A percentile compares a stretch with the other conserved stretches of the same genome.
Evolutionary conservation across 2,329 filamentous ascomycete genomes (phyloP).

Genomic region (Curvularia spicifera): DNA sequence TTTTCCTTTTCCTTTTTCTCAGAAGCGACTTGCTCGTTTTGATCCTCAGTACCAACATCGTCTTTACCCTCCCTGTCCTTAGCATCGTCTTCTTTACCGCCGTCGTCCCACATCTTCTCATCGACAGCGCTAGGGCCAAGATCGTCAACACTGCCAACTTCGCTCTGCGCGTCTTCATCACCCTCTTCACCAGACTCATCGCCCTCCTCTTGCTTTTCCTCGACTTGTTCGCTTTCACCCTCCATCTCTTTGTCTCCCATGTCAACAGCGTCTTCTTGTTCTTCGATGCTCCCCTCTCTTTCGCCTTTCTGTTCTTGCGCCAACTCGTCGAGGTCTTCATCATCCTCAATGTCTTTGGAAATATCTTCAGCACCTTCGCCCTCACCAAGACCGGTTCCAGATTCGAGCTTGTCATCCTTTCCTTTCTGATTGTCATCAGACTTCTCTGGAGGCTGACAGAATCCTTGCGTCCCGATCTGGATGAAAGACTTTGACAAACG

Average conservation of each 20-base stretch:
- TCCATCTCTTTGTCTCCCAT: slow-evolving; percentile 93
- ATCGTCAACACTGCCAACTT: slow-evolving; percentile 89
- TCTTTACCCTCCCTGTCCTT: slow-evolving; percentile 79
- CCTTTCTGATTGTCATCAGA: slow-evolving; percentile 68
- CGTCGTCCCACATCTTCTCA: slow-evolving; percentile 98
- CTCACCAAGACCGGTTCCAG: slow-evolving; percentile 90
- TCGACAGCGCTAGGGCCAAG: slow-evolving; percentile 89
- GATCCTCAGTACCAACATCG: slow-evolving; percentile 56
- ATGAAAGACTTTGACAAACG: slow-evolving; percentile 78
- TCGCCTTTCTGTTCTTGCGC: slow-evolving; percentile 78
- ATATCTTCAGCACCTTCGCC: slow-evolving; percentile 97
- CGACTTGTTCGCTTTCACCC: slow-evolving; percentile 74
- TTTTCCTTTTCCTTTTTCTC: slow-evolving; percentile 60
- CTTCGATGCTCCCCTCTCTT: slow-evolving; percentile 70
- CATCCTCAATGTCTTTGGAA: slow-evolving; percentile 92
- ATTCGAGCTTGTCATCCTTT: slow-evolving; percentile 80
- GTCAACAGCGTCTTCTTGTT: slow-evolving; percentile 85
- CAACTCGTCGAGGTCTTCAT: slow-evolving; percentile 90
- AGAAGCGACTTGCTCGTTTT: slow-evolving; percentile 55
- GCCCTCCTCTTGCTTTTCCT: slow-evolving; percentile 62
- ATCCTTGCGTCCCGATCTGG: slow-evolving; percentile 81
- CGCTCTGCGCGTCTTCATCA: slow-evolving; percentile 78
- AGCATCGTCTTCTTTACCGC: slow-evolving; percentile 76
- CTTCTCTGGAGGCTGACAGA: slow-evolving; percentile 88
- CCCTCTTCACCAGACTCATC: slow-evolving; percentile 56